Percentiles rank a stretch among this genome's conserved stretches.
Evolutionary conservation across 2,329 filamentous ascomycete species (phyloP).

Genomic region (Penicillium sp.): DNA sequence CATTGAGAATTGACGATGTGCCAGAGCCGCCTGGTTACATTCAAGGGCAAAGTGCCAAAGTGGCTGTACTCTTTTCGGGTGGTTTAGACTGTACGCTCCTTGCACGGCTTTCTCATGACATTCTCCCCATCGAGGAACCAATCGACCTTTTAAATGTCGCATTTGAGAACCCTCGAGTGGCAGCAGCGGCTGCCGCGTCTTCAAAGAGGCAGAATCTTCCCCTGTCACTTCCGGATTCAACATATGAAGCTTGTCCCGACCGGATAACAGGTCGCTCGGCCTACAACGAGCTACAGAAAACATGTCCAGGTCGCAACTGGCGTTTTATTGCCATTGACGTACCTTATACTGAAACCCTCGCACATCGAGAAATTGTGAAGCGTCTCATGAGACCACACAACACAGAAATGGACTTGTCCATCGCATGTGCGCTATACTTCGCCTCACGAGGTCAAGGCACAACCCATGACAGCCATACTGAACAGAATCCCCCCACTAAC

Average conservation of each 20-base stretch:
- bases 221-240: conserved; percentile 17
- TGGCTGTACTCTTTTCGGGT: conserved; percentile 89
- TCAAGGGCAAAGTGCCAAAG: conserved; percentile 32
- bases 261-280: conserved; percentile 81
- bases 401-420: conserved; percentile 98
- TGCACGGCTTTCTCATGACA: conserved; percentile 74
- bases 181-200: conserved; percentile 55
- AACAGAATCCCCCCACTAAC: conserved; percentile 24
- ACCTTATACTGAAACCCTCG: conserved; percentile 71
- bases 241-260: conserved; percentile 85
- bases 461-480: conserved; percentile 24
- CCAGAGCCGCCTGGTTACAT: conserved; percentile 54
- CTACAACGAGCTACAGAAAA: conserved; percentile 67
- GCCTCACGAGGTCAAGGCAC: conserved; percentile 72
- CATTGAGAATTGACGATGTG: conserved; percentile 64
- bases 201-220: conserved; percentile 38
- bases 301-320: conserved; percentile 73
- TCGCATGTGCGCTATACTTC: conserved; percentile 92
- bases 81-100: conserved; percentile 90
- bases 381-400: conserved; percentile 87
- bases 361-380: conserved; percentile 69
- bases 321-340: conserved; percentile 80
- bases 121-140: conserved; percentile 66
- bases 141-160: conserved; percentile 94
- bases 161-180: conserved; percentile 86